Evolutionary conservation across 192 early-diverging fungal species (phyloP).

Genomic region (Coemansia asiatica): DNA sequence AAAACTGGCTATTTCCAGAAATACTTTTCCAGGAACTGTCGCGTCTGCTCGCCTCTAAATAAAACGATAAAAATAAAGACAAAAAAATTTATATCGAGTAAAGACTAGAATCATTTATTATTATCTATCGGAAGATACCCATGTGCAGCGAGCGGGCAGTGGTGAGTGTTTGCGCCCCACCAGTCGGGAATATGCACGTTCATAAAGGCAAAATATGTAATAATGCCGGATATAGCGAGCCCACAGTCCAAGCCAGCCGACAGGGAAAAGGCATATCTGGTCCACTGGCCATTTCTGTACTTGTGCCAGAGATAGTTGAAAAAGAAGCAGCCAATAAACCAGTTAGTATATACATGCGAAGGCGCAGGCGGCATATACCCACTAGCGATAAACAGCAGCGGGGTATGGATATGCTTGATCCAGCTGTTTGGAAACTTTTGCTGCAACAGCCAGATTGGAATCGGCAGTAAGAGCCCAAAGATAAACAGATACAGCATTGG

Average conservation of each 20-base stretch:
- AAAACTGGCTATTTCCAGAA: constrained; percentile 11
- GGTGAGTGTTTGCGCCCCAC: constrained; percentile 47
- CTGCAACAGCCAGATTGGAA: constrained; percentile 68
- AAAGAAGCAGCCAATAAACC: constrained; percentile 63
- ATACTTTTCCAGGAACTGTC: constrained; percentile 29
- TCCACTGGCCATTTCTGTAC: constrained; percentile 64
- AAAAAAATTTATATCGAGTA: no score
- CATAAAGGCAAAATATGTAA: constrained; percentile 49
- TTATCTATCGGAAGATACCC: constrained; percentile 13
- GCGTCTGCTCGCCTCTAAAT: constrained; percentile 15
- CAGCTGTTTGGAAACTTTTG: constrained; percentile 63
- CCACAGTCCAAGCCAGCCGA: constrained; percentile 61
- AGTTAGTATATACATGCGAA: constrained; percentile 52
- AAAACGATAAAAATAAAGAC: neutral
- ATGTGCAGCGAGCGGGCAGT: constrained; percentile 38
- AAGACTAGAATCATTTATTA: no score
- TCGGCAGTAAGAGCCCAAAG: constrained; percentile 66
- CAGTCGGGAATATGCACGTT: constrained; percentile 39
- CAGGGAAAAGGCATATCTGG: constrained; percentile 59
- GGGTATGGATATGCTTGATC: constrained; percentile 66
- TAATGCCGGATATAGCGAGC: constrained; percentile 48
- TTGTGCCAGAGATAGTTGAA: constrained; percentile 73
- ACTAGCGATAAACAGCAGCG: constrained; percentile 64
- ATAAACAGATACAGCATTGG: constrained; percentile 56
- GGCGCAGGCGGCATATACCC: constrained; percentile 65